Conservation (phyloP, 2,329 filamentous ascomycete species). For the Colletotrichum costaricense region DNA sequence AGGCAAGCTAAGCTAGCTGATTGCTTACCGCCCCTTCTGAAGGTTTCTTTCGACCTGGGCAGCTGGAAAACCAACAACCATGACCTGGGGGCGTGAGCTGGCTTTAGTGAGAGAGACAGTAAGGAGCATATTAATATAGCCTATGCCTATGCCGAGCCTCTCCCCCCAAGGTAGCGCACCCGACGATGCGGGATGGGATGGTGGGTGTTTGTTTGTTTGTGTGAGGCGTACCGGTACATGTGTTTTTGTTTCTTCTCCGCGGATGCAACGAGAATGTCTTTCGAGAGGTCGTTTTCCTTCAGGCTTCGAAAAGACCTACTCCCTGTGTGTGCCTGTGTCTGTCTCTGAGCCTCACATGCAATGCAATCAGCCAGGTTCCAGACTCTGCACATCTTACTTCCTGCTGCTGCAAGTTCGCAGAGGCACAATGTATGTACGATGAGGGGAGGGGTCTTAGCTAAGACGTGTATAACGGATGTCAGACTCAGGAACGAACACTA, state of each 20-base stretch:
- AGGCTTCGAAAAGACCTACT: background rate
- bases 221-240: background rate
- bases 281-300: background rate
- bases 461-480: slow-evolving; percentile 28
- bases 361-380: background rate
- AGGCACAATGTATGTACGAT: slow-evolving; percentile 1
- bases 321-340: background rate
- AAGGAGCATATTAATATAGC: background rate
- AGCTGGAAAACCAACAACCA: too few relatives aligned
- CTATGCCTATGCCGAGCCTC: slow-evolving; percentile 16
- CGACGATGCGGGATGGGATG: background rate
- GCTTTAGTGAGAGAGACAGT: background rate
- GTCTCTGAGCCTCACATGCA: slow-evolving; percentile 4
- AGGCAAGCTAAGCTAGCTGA: slow-evolving; percentile 9
- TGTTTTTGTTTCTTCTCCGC: background rate
- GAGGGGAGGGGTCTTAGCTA: slow-evolving; percentile 13
- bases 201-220: background rate
- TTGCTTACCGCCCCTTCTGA: slow-evolving; percentile 25
- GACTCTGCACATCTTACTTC: background rate
- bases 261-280: background rate
- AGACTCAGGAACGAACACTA: slow-evolving; percentile 24
- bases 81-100: background rate
- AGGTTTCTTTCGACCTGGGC: too few relatives aligned
- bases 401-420: slow-evolving; percentile 9
- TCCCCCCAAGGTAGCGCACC: slow-evolving; percentile 1